These are phyloP conservation scores for Alternaria longipes DNA, from an alignment of 2,329 filamentous ascomycete genomes.

Conservation along the genomic window DNA sequence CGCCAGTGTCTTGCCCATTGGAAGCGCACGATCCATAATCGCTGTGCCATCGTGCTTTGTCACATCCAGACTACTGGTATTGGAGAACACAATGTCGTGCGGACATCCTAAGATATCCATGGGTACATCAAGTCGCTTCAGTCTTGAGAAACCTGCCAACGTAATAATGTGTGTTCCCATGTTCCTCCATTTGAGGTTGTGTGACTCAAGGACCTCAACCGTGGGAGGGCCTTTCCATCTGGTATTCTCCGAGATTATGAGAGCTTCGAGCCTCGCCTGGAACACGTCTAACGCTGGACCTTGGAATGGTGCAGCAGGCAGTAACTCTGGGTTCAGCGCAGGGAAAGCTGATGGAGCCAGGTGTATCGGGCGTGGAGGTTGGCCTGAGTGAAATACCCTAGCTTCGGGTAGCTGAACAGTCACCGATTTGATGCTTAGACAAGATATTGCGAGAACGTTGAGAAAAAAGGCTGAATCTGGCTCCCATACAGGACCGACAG, in stretches of 20 bases:
- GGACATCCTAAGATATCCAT: slow-evolving; percentile 19
- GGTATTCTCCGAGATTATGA: slow-evolving; percentile 20
- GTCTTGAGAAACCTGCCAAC: slow-evolving; percentile 7
- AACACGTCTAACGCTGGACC: slow-evolving; percentile 14
- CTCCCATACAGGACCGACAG: slow-evolving; percentile 8
- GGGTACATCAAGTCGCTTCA: slow-evolving; percentile 19
- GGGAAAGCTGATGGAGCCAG: background rate
- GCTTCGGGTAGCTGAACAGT: slow-evolving; percentile 20
- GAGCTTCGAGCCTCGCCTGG: slow-evolving; percentile 16
- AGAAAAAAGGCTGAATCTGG: slow-evolving; percentile 19
- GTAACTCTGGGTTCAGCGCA: slow-evolving; percentile 9
- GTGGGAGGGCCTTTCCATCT: slow-evolving; percentile 20
- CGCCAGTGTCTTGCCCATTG: background rate
- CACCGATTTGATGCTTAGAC: slow-evolving; percentile 24
- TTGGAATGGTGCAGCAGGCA: slow-evolving; percentile 15
- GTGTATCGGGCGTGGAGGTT: slow-evolving; percentile 1
- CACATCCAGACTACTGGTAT: background rate
- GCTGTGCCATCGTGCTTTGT: background rate
- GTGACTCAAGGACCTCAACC: slow-evolving; percentile 16
- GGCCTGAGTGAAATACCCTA: background rate
- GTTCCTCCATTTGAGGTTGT: slow-evolving; percentile 15
- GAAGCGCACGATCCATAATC: background rate
- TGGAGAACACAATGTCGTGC: slow-evolving; percentile 10
- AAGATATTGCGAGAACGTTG: slow-evolving; percentile 19
- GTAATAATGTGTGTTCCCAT: slow-evolving; percentile 27